Conservation (phyloP, 768 basidiomycete species). For the Lactarius quietus region DNA sequence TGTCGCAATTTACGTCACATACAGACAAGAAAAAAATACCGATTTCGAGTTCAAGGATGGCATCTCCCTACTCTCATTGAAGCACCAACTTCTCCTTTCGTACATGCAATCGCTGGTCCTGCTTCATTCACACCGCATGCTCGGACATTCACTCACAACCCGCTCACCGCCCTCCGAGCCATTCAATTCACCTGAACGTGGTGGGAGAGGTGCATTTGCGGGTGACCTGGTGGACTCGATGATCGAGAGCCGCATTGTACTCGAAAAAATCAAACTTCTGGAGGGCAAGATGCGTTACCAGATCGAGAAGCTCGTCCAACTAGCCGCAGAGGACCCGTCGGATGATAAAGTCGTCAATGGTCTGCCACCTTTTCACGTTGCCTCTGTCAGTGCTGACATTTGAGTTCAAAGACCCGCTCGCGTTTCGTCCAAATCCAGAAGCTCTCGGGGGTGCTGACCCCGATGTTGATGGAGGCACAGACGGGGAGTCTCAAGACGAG, state of each 20-base stretch:
- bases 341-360: constrained; percentile 53
- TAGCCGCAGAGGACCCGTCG: constrained; percentile 58
- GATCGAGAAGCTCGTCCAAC: constrained; percentile 86
- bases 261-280: constrained; percentile 85
- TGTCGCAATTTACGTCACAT: neutral
- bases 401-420: constrained; percentile 67
- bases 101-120: constrained; percentile 84
- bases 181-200: constrained; percentile 53
- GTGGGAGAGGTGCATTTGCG: constrained; percentile 48
- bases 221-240: constrained; percentile 80
- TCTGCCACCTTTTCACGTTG: constrained; percentile 32
- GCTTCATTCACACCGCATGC: constrained; percentile 61
- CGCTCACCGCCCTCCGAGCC: constrained; percentile 47
- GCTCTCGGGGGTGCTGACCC: constrained; percentile 52
- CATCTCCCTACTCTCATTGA: constrained; percentile 86
- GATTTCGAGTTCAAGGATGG: constrained; percentile 63
- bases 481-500: constrained; percentile 36
- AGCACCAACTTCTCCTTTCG: constrained; percentile 78
- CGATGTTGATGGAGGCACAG: constrained; percentile 32
- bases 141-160: constrained; percentile 58
- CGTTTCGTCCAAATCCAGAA: constrained; percentile 87
- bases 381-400: neutral
- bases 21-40: constrained; percentile 33
- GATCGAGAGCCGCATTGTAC: constrained; percentile 73
- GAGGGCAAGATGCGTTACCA: constrained; percentile 91